A percentile compares a stretch with the other conserved stretches of the same genome.
Conservation (phyloP, 257 asterid species). For the Cinchona pubescens region DNA sequence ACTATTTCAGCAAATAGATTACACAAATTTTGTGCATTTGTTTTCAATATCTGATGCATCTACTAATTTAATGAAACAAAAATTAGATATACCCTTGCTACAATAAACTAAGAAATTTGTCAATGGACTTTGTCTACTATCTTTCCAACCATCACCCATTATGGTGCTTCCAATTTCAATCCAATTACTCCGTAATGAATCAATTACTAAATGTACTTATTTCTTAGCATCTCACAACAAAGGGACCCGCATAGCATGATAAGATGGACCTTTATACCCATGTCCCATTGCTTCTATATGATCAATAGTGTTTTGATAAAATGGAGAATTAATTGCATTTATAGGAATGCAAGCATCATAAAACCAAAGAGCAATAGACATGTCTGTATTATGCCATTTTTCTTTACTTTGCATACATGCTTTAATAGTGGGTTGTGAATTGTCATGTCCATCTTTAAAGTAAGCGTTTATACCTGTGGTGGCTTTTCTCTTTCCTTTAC, state of each 20-base stretch:
- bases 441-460: background rate
- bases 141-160: background rate
- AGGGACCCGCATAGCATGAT: background rate
- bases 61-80: too few relatives aligned
- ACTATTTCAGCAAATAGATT: too few relatives aligned
- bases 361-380: background rate
- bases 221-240: background rate
- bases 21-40: background rate
- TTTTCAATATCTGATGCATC: background rate
- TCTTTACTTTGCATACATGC: background rate
- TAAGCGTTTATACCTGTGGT: too few relatives aligned
- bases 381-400: background rate
- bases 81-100: too few relatives aligned
- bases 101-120: background rate
- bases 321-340: too few relatives aligned
- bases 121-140: background rate
- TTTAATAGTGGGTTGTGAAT: background rate
- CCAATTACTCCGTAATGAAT: background rate
- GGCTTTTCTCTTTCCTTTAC: too few relatives aligned
- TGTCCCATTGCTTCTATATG: background rate
- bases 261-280: too few relatives aligned
- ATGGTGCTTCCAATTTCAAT: background rate
- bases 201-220: background rate
- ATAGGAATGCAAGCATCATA: background rate
- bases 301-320: background rate